Evolutionary conservation across 768 basidiomycete genomes (phyloP), one percentile per base, ranked within the genome.

Genomic region (Lactifluus echinatus): DNA sequence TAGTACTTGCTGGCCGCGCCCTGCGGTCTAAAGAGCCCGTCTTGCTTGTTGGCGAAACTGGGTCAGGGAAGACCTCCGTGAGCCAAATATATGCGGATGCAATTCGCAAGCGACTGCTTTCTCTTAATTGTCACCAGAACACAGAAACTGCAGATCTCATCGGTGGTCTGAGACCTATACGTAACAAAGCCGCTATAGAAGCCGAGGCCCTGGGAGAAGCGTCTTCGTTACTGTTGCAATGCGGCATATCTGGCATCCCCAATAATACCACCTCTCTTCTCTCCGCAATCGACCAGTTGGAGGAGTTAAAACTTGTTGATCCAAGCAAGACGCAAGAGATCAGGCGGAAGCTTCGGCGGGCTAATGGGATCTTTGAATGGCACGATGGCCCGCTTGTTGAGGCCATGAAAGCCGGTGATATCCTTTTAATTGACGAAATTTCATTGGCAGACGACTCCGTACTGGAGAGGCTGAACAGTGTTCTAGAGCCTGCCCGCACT

Each of bases 381-480:
- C 82, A 88, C 59, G 92, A 98, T 65, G 96, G 96, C 2, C 94
- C 96, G n/a, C 79, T 99, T 31, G 81, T 99, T 6, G 80, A 89
- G 63, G 89, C 94, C 2, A 99, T 99, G 96, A 77, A 76, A 8
- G 69, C 68, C 19, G 95, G 94, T 17, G 84, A 87, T 62, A 77
- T 95, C 3, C 87, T 99, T 64, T 75, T 99, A 7, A 79, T 99
- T 28, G 96, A 99, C 66, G 96, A 99, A 67, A 93, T 98, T 15
- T 98, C 96, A 1, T 75, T 99, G 12, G 96, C 94, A 1, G 96
- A 99, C 67, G 96, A 99, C 67, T 97, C 95, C 0, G 95, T 99
- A 10, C 81, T 99, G 3, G 96, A 99, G 69, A 84, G 96, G 40
- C 77, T 99, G 50, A 99, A 99, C 69, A 95, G 93, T 59, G 95